Conservation (phyloP, 352 stramenopile genomes). For the Phytophthora cajani region DNA sequence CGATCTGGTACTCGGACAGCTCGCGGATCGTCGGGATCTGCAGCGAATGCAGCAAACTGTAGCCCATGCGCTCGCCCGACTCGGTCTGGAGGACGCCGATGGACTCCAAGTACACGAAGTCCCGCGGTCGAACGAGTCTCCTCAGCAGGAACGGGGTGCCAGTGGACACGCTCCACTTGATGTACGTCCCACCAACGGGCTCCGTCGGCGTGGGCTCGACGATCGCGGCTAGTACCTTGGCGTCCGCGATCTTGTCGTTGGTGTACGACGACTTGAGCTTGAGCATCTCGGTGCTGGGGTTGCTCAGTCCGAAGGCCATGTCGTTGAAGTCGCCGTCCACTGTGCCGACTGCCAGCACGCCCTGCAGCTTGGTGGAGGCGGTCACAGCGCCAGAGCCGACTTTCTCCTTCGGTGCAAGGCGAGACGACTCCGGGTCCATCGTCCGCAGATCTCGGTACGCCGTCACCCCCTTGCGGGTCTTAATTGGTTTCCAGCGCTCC, state of each 20-base stretch:
- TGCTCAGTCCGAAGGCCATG: constrained; percentile 47
- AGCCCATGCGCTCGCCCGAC: constrained; percentile 47
- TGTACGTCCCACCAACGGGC: constrained; percentile 42
- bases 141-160: constrained; percentile 38
- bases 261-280: constrained; percentile 55
- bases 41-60: constrained; percentile 57
- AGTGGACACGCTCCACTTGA: constrained; percentile 53
- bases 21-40: constrained; percentile 44
- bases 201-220: constrained; percentile 41
- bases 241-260: constrained; percentile 55
- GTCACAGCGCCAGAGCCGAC: constrained; percentile 33
- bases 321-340: constrained; percentile 45
- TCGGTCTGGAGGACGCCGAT: constrained; percentile 35
- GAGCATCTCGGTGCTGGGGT: constrained; percentile 30
- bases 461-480: constrained; percentile 30
- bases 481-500: constrained; percentile 50
- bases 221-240: constrained; percentile 52
- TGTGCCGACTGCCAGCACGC: constrained; percentile 33
- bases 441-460: constrained; percentile 38
- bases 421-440: constrained; percentile 21
- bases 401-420: constrained; percentile 25
- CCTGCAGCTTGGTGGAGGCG: constrained; percentile 34
- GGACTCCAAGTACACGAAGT: constrained; percentile 59
- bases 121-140: constrained; percentile 47
- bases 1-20: constrained; percentile 37